Evolutionary conservation across 2,329 filamentous ascomycete genomes (phyloP).

Genomic region (Talaromyces marneffei): DNA sequence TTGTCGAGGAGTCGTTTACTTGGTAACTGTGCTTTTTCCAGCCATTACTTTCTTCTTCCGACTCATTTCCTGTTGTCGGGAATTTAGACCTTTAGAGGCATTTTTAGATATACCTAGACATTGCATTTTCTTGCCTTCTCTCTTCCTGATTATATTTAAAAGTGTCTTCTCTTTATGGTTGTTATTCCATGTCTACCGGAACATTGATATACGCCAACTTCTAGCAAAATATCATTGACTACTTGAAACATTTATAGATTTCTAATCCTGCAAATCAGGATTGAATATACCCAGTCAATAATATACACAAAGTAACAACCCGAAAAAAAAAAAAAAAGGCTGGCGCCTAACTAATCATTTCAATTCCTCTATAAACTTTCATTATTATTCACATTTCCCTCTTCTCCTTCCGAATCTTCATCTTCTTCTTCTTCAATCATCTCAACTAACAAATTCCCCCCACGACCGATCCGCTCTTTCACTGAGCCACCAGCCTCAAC

Average conservation of each 20-base stretch:
- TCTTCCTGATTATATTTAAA: neutral
- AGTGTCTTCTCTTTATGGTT: neutral
- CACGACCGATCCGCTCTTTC: constrained; percentile 67
- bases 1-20: constrained; percentile 61
- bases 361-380: neutral
- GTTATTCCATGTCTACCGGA: neutral
- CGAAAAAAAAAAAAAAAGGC: neutral
- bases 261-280: no score
- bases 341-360: neutral
- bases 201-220: neutral
- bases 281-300: neutral
- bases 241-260: no score
- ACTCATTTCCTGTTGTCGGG: neutral
- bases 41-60: neutral
- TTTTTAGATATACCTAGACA: neutral
- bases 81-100: neutral
- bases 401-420: constrained; percentile 45
- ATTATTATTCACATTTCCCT: constrained; percentile 9
- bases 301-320: neutral
- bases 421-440: constrained; percentile 53
- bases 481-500: constrained; percentile 62
- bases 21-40: constrained; percentile 38
- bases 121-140: neutral
- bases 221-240: no score
- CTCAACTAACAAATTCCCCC: constrained; percentile 87